These are phyloP conservation scores for Mycena crocata DNA, from an alignment of 768 basidiomycete species.

Conservation along the genomic window DNA sequence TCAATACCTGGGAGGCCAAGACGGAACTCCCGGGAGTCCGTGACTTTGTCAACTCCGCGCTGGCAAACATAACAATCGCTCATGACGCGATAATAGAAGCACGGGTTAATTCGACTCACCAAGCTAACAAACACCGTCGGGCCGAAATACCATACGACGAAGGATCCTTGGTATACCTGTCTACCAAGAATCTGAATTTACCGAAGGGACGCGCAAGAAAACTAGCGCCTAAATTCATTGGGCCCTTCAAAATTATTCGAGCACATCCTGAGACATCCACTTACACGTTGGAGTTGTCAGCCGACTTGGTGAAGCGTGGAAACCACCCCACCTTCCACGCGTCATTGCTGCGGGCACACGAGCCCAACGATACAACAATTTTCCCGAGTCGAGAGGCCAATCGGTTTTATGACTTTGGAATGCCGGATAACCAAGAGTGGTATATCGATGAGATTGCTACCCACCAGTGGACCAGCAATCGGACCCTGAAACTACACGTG, in stretches of 20 bases:
- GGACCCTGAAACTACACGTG: conserved; percentile 40
- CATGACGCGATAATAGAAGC: not conserved
- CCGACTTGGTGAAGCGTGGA: conserved; percentile 34
- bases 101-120: not conserved
- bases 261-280: conserved; percentile 35
- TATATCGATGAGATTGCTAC: conserved; percentile 49
- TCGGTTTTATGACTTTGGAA: conserved; percentile 52
- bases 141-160: not conserved
- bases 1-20: too few species aligned
- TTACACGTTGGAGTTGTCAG: conserved; percentile 44
- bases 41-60: not conserved
- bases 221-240: too few species aligned
- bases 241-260: conserved; percentile 47
- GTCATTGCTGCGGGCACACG: conserved; percentile 39
- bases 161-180: not conserved
- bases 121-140: not conserved
- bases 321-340: conserved; percentile 53
- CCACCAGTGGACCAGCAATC: conserved; percentile 33
- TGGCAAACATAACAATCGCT: not conserved
- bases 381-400: conserved; percentile 44
- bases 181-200: conserved; percentile 5
- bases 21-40: not conserved
- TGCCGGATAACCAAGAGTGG: conserved; percentile 47
- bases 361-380: conserved; percentile 47
- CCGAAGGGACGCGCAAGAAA: not conserved